Evolutionary conservation across 192 early-diverging fungal genomes (phyloP), one percentile per base, ranked within the genome.

Genomic region (Phycomyces nitens): DNA sequence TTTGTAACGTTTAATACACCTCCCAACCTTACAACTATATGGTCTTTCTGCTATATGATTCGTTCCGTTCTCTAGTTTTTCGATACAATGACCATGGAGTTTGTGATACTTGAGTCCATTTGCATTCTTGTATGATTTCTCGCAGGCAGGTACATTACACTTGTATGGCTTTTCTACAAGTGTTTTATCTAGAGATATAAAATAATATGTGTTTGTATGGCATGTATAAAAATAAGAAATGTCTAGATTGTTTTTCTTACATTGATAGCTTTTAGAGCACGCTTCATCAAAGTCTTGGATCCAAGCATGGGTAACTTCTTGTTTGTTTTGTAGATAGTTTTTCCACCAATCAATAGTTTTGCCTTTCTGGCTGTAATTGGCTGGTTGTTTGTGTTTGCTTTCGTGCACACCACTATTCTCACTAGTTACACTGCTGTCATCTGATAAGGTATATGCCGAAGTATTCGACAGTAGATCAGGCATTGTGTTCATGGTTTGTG

Each of bases 101-200:
- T 93, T 88, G 75, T 98, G 95, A 80, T 98, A 98, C 75, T 98
- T 98, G 65, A 98, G 80, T 14, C 95, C 95, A 54, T 95, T 95
- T 27, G 94, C 94, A 72, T 98, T 98, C 75, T 98, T 98, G 82
- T 98, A 98, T 7, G 94, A 86, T 79, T 97, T 96, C 64, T 80
- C 83, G 72, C 95, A 97, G 14, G 92, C 92, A 29, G 72, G 68
- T 16, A 93, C 43, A 38, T 61, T 43, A 11, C 59, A 61, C 20
- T 29, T 49, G n/a, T 61, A 61, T 20, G 59, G 59, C 39, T 61
- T 61, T 34, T 61, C 59, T 23, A 20, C 20, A 5, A 6, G 14
- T 6, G 47, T 2, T 11, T 18, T 50, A 15, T 10, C 47, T 34
- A 34, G 29, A 34, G 7, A 34, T 34, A 3, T 5, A 50, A 18